Base-by-base conservation (phyloP, 257 asterid species). In the Marsdenia floribunda region DNA sequence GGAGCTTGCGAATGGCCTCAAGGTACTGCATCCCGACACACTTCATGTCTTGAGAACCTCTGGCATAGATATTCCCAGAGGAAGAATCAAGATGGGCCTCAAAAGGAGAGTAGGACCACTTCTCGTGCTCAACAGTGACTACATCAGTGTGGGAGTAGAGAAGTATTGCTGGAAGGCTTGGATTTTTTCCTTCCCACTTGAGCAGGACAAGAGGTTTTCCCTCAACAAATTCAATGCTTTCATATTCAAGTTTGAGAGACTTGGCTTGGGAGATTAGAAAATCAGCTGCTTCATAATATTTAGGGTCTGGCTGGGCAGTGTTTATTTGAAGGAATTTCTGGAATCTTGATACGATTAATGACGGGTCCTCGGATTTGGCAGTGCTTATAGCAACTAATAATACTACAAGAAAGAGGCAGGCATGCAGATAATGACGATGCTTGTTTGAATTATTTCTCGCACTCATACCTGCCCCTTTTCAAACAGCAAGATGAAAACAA, bases 41-140 rank as follows among this genome's bases (percentile, higher is more conserved):
- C 81, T 95, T 95, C 99, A 92, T 95, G 79, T 95, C 99, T 88
- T 95, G 99, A 33, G 98, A 90, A 71, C 99, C 99, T 22, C 97
- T 90, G 70, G 97, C 97, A 54, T 85, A 94, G 85, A 94, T 89
- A 76, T 89, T 85, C 71, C 96, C 96, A 13, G 96, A 72, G 61
- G 86, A 9, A 73, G 88, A 80, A 76, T 88, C 90, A 24, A 92
- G 70, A 77, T 86, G 91, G 63, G 99, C 98, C 10, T 84, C 78
- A 68, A 94, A 90, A 59, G 99, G 99, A 35, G 87, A 93, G 74
- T 89, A 88, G n/a, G 73, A 52, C 99, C 99, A 94, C 78, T 94
- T 94, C 77, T 79, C 82, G 44, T 78, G 86, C 89, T 94, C 99
- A 44, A 91, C 85, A 5, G 99, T 96, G 54, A 94, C 99, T 19